Evolutionary conservation across 768 basidiomycete species (phyloP).

Genomic region (Candolleomyces eurysporus): DNA sequence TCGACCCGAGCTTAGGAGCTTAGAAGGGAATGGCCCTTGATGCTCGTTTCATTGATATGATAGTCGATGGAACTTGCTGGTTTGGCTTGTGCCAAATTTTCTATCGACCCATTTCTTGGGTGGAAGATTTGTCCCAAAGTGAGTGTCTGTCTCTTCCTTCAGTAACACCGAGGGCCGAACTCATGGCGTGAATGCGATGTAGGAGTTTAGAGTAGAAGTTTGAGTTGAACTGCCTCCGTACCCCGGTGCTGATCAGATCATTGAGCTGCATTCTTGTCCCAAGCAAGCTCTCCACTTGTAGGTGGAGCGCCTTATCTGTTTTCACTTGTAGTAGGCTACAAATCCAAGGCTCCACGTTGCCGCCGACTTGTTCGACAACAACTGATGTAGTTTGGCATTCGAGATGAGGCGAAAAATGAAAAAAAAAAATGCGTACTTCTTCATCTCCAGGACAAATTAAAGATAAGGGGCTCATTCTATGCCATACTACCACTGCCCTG

Average conservation of each 20-base stretch:
- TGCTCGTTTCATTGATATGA: neutral
- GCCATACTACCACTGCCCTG: too few species aligned
- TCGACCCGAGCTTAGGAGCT: neutral
- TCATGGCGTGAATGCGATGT: neutral
- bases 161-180: too few species aligned
- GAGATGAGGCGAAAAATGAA: too few species aligned
- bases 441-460: too few species aligned
- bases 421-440: too few species aligned
- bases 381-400: too few species aligned
- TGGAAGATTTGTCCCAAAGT: slow-evolving; percentile 91
- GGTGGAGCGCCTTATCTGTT: too few species aligned
- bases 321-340: too few species aligned
- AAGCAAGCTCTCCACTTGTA: neutral
- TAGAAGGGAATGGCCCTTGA: neutral
- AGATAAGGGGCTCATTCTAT: too few species aligned
- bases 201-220: slow-evolving; percentile 75
- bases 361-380: too few species aligned
- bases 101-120: slow-evolving; percentile 89
- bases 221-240: slow-evolving; percentile 76
- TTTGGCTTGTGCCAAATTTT: slow-evolving; percentile 85
- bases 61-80: slow-evolving; percentile 97
- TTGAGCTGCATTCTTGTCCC: slow-evolving; percentile 54
- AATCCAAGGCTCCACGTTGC: too few species aligned
- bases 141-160: slow-evolving; percentile 20
- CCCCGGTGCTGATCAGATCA: slow-evolving; percentile 77